phyloP scores from a whole-genome alignment of 2,329 filamentous ascomycete genomes.

The Alternaria triticimaculans region DNA sequence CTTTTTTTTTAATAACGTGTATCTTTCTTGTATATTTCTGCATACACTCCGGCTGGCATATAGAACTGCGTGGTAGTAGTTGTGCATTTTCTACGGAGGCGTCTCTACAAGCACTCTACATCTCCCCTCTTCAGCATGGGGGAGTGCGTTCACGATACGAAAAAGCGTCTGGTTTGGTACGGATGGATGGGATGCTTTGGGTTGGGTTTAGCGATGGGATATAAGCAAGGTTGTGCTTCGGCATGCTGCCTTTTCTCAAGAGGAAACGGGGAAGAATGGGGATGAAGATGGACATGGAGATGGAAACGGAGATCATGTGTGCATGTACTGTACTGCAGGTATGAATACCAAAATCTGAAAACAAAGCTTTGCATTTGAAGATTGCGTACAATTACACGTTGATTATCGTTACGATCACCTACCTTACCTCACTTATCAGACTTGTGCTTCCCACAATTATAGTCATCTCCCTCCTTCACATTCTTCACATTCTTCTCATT shows the following conservation, averaged over 20 bases:
- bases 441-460: constrained; percentile 3
- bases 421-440: neutral
- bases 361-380: neutral
- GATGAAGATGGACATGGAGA: neutral
- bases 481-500: neutral
- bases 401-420: neutral
- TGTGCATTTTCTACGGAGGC: constrained; percentile 13
- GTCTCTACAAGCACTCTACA: constrained; percentile 1
- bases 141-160: constrained; percentile 10
- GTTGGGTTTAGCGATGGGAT: neutral
- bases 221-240: neutral
- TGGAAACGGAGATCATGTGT: neutral
- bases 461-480: neutral
- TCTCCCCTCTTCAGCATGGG: constrained; percentile 17
- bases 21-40: constrained; percentile 45
- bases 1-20: constrained; percentile 43
- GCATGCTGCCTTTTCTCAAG: neutral
- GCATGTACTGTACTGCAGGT: neutral
- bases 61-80: neutral
- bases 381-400: neutral
- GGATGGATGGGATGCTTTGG: constrained; percentile 15
- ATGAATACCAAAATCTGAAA: neutral
- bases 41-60: constrained; percentile 27
- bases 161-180: constrained; percentile 20
- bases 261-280: neutral